A percentile compares a stretch with the other conserved stretches of the same genome.
Conservation (phyloP, 306 rosid genomes). For the Glycine tomentella region DNA sequence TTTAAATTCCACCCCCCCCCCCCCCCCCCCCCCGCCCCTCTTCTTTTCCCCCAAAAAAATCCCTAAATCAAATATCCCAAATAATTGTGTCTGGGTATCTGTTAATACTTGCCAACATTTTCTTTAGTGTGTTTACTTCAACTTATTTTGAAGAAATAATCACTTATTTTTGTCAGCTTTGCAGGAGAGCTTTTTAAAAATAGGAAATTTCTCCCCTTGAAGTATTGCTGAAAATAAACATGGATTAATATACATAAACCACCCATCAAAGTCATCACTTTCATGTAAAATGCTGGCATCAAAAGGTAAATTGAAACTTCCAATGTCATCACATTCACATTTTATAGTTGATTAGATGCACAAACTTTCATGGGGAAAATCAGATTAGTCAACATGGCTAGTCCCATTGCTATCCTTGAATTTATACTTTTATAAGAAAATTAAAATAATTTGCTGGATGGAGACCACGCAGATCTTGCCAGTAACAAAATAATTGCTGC, state of each 20-base stretch:
- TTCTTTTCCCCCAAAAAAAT: too few species aligned
- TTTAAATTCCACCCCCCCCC: too few species aligned
- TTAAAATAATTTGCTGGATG: neutral
- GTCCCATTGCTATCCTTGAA: neutral
- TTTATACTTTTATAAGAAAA: neutral
- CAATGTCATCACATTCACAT: conserved; percentile 19
- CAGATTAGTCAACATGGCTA: conserved; percentile 2
- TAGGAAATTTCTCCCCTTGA: neutral
- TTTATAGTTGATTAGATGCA: neutral
- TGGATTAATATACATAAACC: neutral
- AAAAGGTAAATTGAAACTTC: conserved; percentile 28
- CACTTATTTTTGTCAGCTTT: neutral
- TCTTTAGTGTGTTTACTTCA: too few species aligned
- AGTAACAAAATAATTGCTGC: neutral
- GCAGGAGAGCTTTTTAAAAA: neutral
- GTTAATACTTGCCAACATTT: too few species aligned
- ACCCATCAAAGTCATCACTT: too few species aligned
- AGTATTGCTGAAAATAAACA: conserved; percentile 2
- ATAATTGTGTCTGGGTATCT: too few species aligned
- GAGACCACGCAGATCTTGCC: neutral
- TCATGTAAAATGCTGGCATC: neutral
- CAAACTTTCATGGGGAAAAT: neutral
- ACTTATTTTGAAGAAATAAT: too few species aligned
- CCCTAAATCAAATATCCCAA: too few species aligned
- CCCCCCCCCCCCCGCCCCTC: too few species aligned